Evolutionary conservation across 345 rosid genomes (phyloP), one percentile per base, ranked within the genome.

Genomic region (Lenwebbia sp.): DNA sequence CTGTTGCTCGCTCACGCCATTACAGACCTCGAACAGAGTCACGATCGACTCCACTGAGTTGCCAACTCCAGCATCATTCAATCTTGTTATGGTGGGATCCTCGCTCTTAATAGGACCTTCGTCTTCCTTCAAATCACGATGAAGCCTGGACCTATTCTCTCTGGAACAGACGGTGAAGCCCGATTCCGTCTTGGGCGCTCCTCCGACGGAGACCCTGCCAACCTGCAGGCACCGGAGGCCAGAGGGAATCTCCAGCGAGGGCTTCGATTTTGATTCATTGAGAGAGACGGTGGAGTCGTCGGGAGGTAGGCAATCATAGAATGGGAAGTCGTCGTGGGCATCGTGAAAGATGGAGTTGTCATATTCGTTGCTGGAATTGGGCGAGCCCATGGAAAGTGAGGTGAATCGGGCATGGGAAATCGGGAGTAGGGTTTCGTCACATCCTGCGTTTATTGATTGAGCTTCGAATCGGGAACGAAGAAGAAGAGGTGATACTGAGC

Each of bases 321-420:
- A 92, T 4, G 91, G 91, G 83, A 94, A 95, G 41, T 93, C 93
- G 54, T 92, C 96, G 17, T 84, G 85, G 2, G 96, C 94, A 86
- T 94, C 98, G 78, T 86, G 84, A 89, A 97, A 96, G 30, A 14
- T 81, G 62, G 88, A 89, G 52, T 85, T 91, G 49, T 85, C 93
- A 25, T 87, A 93, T 15, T 86, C 87, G 44, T 50, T 30, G 55
- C 33, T 22, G 28, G 52, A 30, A 30, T 41, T 25, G 23, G 83
- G 26, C 60, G 83, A 53, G 33, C 11, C 86, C 86, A 85, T 85
- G 84, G 7, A 12, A 11, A 28, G 14, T 10, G 84, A 52, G 57
- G 57, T 1, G 84, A 82, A 13, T n/a, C 33, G 54, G 21, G 23
- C 2, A 50, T 2, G 44, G 40, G 55, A 15, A 26, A 50, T 82